A percentile compares a stretch with the other conserved stretches of the same genome.
phyloP scores from a whole-genome alignment of 495 filamentous ascomycete species.

The Cenococcum geophilum region DNA sequence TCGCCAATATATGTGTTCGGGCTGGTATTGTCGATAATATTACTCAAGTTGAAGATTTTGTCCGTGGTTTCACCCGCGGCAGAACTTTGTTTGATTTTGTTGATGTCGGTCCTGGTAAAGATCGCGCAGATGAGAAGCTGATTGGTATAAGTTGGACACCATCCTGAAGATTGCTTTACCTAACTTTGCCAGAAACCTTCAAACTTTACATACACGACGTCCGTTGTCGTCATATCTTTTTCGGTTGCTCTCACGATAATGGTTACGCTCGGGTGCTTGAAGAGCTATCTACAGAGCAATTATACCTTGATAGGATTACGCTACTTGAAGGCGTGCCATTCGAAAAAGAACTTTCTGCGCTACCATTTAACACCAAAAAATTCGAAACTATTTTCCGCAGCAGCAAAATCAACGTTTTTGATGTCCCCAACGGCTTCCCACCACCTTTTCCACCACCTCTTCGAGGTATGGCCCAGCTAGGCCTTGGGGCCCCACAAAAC shows the following conservation, averaged over 20 bases:
- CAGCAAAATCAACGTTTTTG: constrained; percentile 45
- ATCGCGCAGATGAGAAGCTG: constrained; percentile 67
- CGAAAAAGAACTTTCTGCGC: constrained; percentile 53
- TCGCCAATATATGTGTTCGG: constrained; percentile 54
- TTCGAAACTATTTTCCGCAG: constrained; percentile 63
- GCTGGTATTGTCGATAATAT: constrained; percentile 52
- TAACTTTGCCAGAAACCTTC: constrained; percentile 55
- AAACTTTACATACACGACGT: constrained; percentile 59
- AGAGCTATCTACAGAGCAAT: constrained; percentile 51
- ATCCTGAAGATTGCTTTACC: not conserved
- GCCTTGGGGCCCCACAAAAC: not conserved
- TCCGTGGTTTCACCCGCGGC: constrained; percentile 68
- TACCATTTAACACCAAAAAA: constrained; percentile 54
- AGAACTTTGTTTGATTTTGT: constrained; percentile 67
- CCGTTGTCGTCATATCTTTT: constrained; percentile 74
- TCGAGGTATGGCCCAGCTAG: not conserved
- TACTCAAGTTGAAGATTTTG: constrained; percentile 58
- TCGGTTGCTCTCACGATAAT: constrained; percentile 73
- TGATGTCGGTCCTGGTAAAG: constrained; percentile 65
- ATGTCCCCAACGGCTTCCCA: constrained; percentile 11
- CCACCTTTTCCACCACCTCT: not conserved
- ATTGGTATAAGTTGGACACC: constrained; percentile 46
- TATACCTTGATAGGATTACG: constrained; percentile 55
- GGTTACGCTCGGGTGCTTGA: constrained; percentile 67
- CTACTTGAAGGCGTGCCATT: constrained; percentile 71